Evolutionary conservation across 495 filamentous ascomycete species (phyloP).

Genomic region (Tirmania nivea): DNA sequence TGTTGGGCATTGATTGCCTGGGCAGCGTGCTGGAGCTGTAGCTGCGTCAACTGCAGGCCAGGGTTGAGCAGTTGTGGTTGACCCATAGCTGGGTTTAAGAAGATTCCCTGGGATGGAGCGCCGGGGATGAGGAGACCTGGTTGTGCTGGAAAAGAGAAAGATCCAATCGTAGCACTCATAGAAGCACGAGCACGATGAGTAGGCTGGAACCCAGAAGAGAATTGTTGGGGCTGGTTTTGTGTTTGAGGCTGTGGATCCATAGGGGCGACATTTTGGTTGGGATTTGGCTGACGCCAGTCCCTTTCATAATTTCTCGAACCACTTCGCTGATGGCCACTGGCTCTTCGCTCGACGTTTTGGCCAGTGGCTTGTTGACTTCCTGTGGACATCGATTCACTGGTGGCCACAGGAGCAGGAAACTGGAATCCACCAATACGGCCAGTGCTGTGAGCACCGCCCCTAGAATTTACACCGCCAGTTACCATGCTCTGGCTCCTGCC

Average conservation of each 20-base stretch:
- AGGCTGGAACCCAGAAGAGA: slow-evolving; percentile 68
- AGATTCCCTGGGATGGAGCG: slow-evolving; percentile 16
- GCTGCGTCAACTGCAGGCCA: slow-evolving; percentile 66
- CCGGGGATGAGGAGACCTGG: slow-evolving; percentile 51
- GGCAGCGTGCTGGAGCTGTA: slow-evolving; percentile 76
- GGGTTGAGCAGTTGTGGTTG: slow-evolving; percentile 46
- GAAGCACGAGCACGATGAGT: slow-evolving; percentile 73
- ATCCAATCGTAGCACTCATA: slow-evolving; percentile 58
- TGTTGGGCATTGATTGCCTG: slow-evolving; percentile 49
- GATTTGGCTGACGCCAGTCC: slow-evolving; percentile 85
- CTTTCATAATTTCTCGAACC: slow-evolving; percentile 86
- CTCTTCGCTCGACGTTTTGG: slow-evolving; percentile 27
- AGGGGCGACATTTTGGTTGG: slow-evolving; percentile 27
- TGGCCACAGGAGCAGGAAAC: slow-evolving; percentile 37
- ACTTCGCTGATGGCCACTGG: slow-evolving; percentile 47
- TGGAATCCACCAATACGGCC: slow-evolving; percentile 47
- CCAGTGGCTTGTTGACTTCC: slow-evolving; percentile 26
- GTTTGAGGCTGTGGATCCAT: slow-evolving; percentile 30
- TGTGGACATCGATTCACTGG: slow-evolving; percentile 28
- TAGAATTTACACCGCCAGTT: slow-evolving; percentile 23
- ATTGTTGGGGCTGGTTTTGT: slow-evolving; percentile 29
- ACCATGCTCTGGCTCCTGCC: slow-evolving; percentile 43
- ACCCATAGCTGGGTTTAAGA: slow-evolving; percentile 19
- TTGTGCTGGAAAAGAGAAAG: slow-evolving; percentile 81
- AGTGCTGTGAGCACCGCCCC: slow-evolving; percentile 30